Evolutionary conservation across 345 rosid genomes (phyloP).

Genomic region (Draba incana): DNA sequence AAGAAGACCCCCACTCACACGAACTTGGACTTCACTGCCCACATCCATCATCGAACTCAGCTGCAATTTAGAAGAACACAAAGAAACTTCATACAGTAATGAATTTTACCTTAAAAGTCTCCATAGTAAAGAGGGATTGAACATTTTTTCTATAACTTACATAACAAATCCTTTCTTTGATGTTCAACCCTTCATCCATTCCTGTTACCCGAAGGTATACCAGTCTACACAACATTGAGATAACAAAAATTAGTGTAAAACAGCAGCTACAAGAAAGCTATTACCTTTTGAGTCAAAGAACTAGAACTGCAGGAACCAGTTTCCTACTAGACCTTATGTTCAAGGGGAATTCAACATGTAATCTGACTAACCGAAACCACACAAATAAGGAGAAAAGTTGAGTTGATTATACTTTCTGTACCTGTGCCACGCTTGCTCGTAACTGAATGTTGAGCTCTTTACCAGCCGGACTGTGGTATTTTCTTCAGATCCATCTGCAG

Average conservation of each 20-base stretch:
- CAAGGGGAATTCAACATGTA: background rate
- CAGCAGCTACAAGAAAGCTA: slow-evolving; percentile 13
- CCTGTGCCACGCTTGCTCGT: slow-evolving; percentile 99
- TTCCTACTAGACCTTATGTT: background rate
- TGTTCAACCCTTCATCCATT: slow-evolving; percentile 85
- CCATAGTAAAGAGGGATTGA: slow-evolving; percentile 7
- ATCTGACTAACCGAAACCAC: slow-evolving; percentile 8
- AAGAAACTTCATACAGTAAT: slow-evolving; percentile 5
- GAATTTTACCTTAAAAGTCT: background rate
- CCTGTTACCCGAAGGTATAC: slow-evolving; percentile 90
- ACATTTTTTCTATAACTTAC: slow-evolving; percentile 49
- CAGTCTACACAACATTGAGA: slow-evolving; percentile 56
- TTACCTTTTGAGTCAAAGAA: slow-evolving; percentile 3
- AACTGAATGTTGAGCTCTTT: slow-evolving; percentile 92
- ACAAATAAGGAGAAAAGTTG: slow-evolving; percentile 3
- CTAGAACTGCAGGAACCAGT: slow-evolving; percentile 11
- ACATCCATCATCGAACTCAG: slow-evolving; percentile 96
- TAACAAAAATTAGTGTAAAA: slow-evolving; percentile 8
- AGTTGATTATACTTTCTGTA: slow-evolving; percentile 34
- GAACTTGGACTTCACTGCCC: slow-evolving; percentile 88
- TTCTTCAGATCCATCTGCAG: slow-evolving; percentile 68
- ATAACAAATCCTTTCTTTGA: slow-evolving; percentile 85
- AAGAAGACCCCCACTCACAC: slow-evolving; percentile 95
- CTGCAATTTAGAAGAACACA: slow-evolving; percentile 45
- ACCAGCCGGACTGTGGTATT: slow-evolving; percentile 70